Conservation (phyloP, 2,329 filamentous ascomycete species). For the Beauveria caledonica region DNA sequence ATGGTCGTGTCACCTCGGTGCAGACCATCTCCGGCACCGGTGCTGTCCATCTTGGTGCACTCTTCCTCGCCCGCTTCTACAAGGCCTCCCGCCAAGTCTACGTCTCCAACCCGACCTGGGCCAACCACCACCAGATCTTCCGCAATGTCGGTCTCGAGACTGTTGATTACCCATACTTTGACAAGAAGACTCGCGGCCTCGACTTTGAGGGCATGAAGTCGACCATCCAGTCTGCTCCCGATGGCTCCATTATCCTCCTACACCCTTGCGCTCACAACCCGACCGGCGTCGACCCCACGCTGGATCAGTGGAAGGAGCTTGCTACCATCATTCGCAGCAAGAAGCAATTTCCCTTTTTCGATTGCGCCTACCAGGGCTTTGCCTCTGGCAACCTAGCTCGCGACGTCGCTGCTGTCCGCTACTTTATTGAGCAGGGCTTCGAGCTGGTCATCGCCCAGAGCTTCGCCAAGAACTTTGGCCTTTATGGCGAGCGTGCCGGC, state of each 20-base stretch:
- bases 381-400: constrained; percentile 79
- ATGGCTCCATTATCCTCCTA: constrained; percentile 78
- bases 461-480: constrained; percentile 96
- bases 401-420: constrained; percentile 86
- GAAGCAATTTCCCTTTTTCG: constrained; percentile 95
- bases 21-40: constrained; percentile 98
- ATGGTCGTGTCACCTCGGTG: constrained; percentile 72
- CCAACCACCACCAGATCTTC: constrained; percentile 98
- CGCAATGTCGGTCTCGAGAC: constrained; percentile 74
- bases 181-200: constrained; percentile 76
- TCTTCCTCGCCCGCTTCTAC: constrained; percentile 94
- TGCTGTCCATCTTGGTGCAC: constrained; percentile 83
- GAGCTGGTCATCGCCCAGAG: constrained; percentile 83
- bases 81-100: constrained; percentile 67
- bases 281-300: constrained; percentile 89
- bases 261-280: constrained; percentile 98
- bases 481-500: constrained; percentile 93
- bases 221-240: constrained; percentile 60
- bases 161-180: constrained; percentile 90
- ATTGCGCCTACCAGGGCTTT: constrained; percentile 96
- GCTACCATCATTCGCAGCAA: constrained; percentile 67
- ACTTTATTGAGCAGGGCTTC: constrained; percentile 90
- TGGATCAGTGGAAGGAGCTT: constrained; percentile 90
- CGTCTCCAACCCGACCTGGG: constrained; percentile 93
- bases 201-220: constrained; percentile 85